Conservation (phyloP, 2,329 filamentous ascomycete species). For the Pseudogymnoascus sp. region DNA sequence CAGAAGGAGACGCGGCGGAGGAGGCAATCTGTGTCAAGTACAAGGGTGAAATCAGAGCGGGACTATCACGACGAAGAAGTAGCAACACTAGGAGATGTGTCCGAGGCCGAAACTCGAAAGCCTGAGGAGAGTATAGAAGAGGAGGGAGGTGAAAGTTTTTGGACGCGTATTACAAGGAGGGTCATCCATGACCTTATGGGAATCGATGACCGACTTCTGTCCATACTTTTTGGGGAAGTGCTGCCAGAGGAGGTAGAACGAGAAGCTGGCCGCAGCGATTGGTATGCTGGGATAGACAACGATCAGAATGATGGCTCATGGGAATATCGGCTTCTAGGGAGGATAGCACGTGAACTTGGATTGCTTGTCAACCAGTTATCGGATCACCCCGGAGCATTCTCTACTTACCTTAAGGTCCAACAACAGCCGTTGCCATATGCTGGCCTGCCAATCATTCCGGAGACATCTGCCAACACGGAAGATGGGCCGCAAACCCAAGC, state of each 20-base stretch:
- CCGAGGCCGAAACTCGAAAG: neutral
- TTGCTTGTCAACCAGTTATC: conserved; percentile 74
- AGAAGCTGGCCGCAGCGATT: conserved; percentile 23
- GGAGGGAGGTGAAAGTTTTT: conserved; percentile 56
- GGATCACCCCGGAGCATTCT: conserved; percentile 82
- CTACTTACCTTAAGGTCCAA: conserved; percentile 62
- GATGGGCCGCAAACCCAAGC: conserved; percentile 14
- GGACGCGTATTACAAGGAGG: conserved; percentile 72
- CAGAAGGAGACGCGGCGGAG: conserved; percentile 72
- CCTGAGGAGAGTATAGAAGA: neutral
- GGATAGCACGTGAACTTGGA: conserved; percentile 80
- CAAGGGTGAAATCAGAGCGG: conserved; percentile 25
- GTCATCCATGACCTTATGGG: conserved; percentile 86
- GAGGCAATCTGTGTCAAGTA: conserved; percentile 50
- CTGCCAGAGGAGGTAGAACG: conserved; percentile 40
- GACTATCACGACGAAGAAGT: conserved; percentile 25
- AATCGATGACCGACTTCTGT: conserved; percentile 76
- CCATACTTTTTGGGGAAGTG: conserved; percentile 77
- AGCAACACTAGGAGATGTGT: conserved; percentile 22
- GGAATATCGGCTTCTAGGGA: conserved; percentile 72
- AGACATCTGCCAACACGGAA: conserved; percentile 33
- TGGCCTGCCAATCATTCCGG: conserved; percentile 59
- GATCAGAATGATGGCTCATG: conserved; percentile 37
- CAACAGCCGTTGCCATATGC: conserved; percentile 65
- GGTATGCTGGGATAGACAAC: conserved; percentile 27